A percentile compares a stretch with the other conserved stretches of the same genome.
These are phyloP conservation scores for Nissolia schottii DNA, from an alignment of 306 rosid genomes.

Conservation along the genomic window DNA sequence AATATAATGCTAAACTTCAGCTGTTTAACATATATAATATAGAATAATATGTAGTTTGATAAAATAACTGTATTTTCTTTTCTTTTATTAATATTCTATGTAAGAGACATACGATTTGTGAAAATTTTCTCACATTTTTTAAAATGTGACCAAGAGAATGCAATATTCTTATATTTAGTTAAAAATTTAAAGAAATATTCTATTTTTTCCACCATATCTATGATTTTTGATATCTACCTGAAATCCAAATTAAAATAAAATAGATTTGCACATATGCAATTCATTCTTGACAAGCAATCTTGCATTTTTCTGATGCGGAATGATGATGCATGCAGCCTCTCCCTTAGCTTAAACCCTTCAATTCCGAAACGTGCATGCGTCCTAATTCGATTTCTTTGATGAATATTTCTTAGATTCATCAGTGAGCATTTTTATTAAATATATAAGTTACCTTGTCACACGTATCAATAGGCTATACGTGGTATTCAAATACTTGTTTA, in stretches of 20 bases:
- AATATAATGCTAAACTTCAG: no score
- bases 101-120: no score
- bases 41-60: no score
- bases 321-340: background rate
- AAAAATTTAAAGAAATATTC: no score
- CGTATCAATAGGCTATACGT: slow-evolving; percentile 18
- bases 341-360: background rate
- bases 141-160: no score
- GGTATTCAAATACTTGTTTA: slow-evolving; percentile 17
- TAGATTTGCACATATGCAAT: background rate
- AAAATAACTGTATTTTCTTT: no score
- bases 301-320: background rate
- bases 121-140: no score
- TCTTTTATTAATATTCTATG: no score
- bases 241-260: background rate
- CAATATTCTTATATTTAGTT: no score
- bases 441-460: slow-evolving; percentile 3
- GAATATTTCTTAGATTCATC: background rate
- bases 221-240: background rate
- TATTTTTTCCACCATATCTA: background rate
- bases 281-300: background rate
- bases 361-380: background rate
- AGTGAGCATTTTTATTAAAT: background rate
- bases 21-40: no score
- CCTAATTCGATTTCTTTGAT: background rate